phyloP scores from a whole-genome alignment of 352 stramenopile genomes.

The Phytophthora constricta region DNA sequence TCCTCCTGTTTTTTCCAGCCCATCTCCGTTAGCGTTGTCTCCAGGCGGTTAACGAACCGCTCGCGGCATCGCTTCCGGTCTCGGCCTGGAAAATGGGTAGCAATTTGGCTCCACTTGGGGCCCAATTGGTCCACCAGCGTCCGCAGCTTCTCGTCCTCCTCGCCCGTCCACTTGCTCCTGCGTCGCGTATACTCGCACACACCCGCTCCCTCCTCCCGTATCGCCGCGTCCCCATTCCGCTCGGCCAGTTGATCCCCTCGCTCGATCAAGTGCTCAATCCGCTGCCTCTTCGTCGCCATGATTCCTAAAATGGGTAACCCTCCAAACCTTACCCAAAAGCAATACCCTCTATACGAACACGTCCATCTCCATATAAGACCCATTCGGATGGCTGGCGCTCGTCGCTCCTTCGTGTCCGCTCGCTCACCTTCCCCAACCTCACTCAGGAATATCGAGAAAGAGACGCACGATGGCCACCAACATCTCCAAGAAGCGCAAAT shows the following conservation, averaged over 20 bases:
- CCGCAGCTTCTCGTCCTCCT: slow-evolving; percentile 55
- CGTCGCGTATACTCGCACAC: not conserved
- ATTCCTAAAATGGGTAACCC: not conserved
- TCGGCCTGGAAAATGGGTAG: slow-evolving; percentile 41
- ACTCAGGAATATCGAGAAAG: slow-evolving; percentile 41
- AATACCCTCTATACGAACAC: not conserved
- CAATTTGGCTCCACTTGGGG: slow-evolving; percentile 50
- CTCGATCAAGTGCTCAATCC: not conserved
- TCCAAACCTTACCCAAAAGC: not conserved
- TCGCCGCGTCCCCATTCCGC: not conserved
- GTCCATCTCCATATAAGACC: not conserved
- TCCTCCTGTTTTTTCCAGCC: slow-evolving; percentile 63
- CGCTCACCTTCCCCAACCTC: slow-evolving; percentile 6
- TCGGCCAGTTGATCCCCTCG: not conserved
- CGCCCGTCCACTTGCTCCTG: slow-evolving; percentile 43
- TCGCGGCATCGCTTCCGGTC: slow-evolving; percentile 79
- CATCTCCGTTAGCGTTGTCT: slow-evolving; percentile 34
- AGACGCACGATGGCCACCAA: slow-evolving; percentile 79
- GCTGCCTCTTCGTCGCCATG: not conserved
- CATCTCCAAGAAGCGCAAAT: slow-evolving; percentile 99
- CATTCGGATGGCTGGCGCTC: slow-evolving; percentile 22
- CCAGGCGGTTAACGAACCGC: slow-evolving; percentile 76
- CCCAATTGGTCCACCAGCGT: slow-evolving; percentile 51
- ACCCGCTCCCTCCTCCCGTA: too few relatives aligned
- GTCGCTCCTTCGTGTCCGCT: not conserved